Evolutionary conservation across 2,329 filamentous ascomycete genomes (phyloP).

Genomic region (Nemania sp.): DNA sequence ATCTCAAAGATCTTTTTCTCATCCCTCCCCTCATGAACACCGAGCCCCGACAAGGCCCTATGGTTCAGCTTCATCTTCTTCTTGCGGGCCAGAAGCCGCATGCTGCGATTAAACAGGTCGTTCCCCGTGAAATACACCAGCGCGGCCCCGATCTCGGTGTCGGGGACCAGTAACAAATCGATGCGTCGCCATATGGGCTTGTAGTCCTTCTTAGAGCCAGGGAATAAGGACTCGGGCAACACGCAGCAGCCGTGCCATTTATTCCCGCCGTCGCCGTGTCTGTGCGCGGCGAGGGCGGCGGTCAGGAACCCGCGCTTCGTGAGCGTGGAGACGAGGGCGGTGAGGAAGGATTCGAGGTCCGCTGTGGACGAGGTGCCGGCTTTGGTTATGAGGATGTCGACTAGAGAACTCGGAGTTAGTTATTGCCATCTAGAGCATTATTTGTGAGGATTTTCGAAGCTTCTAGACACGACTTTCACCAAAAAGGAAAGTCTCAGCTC

Average conservation of each 20-base stretch:
- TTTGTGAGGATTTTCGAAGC: too few relatives aligned
- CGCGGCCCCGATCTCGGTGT: slow-evolving; percentile 82
- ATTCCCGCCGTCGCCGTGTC: slow-evolving; percentile 68
- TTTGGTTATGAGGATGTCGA: slow-evolving; percentile 87
- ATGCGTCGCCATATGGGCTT: slow-evolving; percentile 78
- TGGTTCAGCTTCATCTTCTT: slow-evolving; percentile 90
- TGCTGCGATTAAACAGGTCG: slow-evolving; percentile 91
- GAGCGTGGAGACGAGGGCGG: slow-evolving; percentile 72
- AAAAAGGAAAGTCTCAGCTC: too few relatives aligned
- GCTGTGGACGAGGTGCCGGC: slow-evolving; percentile 63
- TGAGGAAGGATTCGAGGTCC: slow-evolving; percentile 72
- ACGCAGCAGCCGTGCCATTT: slow-evolving; percentile 92
- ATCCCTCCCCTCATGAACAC: slow-evolving; percentile 77
- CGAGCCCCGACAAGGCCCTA: slow-evolving; percentile 78
- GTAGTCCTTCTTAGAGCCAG: slow-evolving; percentile 45
- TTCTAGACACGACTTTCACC: too few relatives aligned
- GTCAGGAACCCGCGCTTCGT: slow-evolving; percentile 74
- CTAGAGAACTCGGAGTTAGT: too few relatives aligned
- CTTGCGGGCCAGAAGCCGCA: slow-evolving; percentile 81
- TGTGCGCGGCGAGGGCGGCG: slow-evolving; percentile 71
- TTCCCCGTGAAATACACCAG: slow-evolving; percentile 97
- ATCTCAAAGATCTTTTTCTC: slow-evolving; percentile 86
- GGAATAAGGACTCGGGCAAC: slow-evolving; percentile 62
- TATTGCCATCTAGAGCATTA: too few relatives aligned
- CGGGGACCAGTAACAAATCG: slow-evolving; percentile 86